Evolutionary conservation across 805 yeast genomes (phyloP).

Genomic region (Priceomyces carsonii): DNA sequence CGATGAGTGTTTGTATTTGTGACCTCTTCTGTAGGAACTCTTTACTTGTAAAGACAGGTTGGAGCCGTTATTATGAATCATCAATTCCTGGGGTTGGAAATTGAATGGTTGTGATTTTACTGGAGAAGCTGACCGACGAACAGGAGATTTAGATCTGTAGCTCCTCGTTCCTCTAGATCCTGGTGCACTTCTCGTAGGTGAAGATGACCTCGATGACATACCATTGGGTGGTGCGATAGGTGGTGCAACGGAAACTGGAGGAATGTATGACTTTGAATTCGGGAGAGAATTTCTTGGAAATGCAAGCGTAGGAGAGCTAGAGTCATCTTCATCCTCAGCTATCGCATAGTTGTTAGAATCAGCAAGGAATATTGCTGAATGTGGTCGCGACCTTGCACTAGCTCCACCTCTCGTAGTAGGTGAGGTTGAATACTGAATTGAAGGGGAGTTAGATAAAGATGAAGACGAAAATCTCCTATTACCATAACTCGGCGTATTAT

Average conservation of each 20-base stretch:
- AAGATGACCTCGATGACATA: conserved; percentile 17
- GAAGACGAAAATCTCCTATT: conserved; percentile 20
- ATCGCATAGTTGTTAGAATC: conserved; percentile 28
- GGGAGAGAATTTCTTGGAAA: conserved; percentile 18
- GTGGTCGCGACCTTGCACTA: conserved; percentile 29
- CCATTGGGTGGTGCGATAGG: conserved; percentile 16
- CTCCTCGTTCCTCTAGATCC: conserved; percentile 30
- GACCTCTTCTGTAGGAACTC: conserved; percentile 86
- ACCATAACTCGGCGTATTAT: conserved; percentile 6
- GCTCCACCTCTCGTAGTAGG: conserved; percentile 12
- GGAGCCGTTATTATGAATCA: conserved; percentile 28
- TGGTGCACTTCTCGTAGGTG: conserved; percentile 28
- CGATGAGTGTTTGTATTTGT: conserved; percentile 92
- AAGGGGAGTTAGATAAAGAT: conserved; percentile 22
- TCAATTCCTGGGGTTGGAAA: conserved; percentile 55
- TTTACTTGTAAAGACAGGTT: conserved; percentile 30
- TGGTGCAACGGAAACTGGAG: conserved; percentile 15
- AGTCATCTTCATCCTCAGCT: conserved; percentile 24
- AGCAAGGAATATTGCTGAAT: conserved; percentile 33
- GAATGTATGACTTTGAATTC: conserved; percentile 19
- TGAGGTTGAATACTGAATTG: conserved; percentile 13
- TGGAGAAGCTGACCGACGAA: conserved; percentile 17
- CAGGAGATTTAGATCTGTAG: conserved; percentile 29
- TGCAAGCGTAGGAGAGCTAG: conserved; percentile 11
- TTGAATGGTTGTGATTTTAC: conserved; percentile 55